phyloP scores from a whole-genome alignment of 352 stramenopile species.

The Globisporangium takayamanum region DNA sequence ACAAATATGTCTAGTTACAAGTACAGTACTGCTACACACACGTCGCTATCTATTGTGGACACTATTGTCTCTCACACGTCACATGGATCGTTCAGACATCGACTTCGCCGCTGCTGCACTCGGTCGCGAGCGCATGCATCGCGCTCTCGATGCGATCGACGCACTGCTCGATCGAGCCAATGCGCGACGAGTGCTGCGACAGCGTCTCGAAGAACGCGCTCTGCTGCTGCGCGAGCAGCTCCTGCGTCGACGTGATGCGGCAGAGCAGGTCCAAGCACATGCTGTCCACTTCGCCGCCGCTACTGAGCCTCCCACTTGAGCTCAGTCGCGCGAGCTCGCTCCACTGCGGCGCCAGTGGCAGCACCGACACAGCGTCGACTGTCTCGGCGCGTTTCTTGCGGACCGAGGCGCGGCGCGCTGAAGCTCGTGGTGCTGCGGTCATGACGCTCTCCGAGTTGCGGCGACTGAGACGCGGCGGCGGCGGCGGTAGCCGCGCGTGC shows the following conservation, averaged over 20 bases:
- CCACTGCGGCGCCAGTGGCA: neutral
- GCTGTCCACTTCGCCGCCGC: neutral
- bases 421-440: neutral
- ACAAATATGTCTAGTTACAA: too few species aligned
- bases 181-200: constrained; percentile 41
- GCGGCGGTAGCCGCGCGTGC: constrained; percentile 12
- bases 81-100: too few species aligned
- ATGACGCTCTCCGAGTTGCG: constrained; percentile 9
- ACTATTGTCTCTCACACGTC: too few species aligned
- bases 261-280: constrained; percentile 43
- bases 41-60: too few species aligned
- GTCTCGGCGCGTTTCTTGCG: neutral
- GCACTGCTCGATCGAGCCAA: constrained; percentile 41
- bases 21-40: too few species aligned
- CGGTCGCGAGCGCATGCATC: constrained; percentile 9
- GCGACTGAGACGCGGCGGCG: neutral
- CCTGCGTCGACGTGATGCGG: constrained; percentile 60
- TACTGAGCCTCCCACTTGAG: neutral
- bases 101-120: constrained; percentile 1
- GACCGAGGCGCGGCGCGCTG: neutral
- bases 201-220: constrained; percentile 33
- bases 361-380: neutral
- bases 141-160: constrained; percentile 39
- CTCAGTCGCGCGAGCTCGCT: too few species aligned
- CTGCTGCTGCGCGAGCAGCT: constrained; percentile 53